Percentiles rank a stretch among this genome's conserved stretches.
These are phyloP conservation scores for Colletotrichum sp. DNA, from an alignment of 2,329 filamentous ascomycete genomes.

Conservation along the genomic window DNA sequence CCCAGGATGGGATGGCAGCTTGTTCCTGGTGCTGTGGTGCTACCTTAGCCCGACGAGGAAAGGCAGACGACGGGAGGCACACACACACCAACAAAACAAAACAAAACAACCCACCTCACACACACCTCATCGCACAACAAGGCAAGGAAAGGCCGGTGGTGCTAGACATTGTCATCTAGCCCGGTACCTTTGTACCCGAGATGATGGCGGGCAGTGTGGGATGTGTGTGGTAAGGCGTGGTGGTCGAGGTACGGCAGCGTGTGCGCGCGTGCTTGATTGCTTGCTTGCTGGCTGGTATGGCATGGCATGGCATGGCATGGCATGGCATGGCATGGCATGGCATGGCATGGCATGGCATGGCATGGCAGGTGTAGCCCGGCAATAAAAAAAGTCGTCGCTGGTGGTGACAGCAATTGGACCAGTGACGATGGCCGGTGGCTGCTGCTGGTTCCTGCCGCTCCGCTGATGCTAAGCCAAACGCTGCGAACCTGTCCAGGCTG, in stretches of 20 bases:
- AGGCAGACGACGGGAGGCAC: neutral
- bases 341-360: neutral
- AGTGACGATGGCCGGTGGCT: neutral
- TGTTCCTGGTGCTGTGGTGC: constrained; percentile 3
- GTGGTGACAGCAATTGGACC: neutral
- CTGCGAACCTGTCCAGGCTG: neutral
- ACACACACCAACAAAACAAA: neutral
- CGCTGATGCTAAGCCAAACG: neutral
- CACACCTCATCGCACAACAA: neutral
- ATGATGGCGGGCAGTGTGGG: neutral
- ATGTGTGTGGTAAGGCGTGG: neutral
- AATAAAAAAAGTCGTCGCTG: neutral
- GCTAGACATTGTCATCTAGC: neutral
- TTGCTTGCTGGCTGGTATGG: neutral
- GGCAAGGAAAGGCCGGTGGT: neutral
- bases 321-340: neutral
- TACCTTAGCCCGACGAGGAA: neutral
- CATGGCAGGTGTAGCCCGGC: neutral
- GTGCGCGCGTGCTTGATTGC: neutral
- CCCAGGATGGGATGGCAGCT: neutral
- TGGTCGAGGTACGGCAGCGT: neutral
- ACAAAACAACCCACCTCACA: neutral
- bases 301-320: neutral
- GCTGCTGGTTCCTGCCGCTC: neutral
- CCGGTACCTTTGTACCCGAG: neutral